phyloP scores from a whole-genome alignment of 305 asterid species.

The Fraxinus sp. region DNA sequence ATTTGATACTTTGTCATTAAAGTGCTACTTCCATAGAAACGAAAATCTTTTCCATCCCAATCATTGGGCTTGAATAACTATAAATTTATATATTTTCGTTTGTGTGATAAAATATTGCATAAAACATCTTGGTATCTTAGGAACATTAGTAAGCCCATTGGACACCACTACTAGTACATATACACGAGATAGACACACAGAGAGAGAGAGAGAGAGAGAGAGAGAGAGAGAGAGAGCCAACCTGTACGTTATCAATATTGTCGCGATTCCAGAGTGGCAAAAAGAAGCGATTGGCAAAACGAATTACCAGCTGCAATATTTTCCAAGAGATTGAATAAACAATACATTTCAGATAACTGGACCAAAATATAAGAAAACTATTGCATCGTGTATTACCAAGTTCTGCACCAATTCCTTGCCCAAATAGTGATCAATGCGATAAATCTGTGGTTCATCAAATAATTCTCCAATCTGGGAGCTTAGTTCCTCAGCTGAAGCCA shows the following conservation, averaged over 20 bases:
- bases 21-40: neutral
- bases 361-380: neutral
- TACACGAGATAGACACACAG: neutral
- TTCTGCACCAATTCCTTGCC: conserved; percentile 99
- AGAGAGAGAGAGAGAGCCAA: neutral
- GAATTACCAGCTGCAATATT: conserved; percentile 50
- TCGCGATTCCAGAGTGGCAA: conserved; percentile 62
- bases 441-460: conserved; percentile 86
- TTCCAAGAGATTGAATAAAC: neutral
- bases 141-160: neutral
- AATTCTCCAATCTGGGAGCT: conserved; percentile 91
- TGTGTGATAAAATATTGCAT: neutral
- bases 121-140: neutral
- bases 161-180: neutral
- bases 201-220: neutral
- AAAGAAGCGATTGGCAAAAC: conserved; percentile 57
- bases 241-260: conserved; percentile 57
- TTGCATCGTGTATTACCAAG: conserved; percentile 52
- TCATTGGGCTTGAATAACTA: neutral
- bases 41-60: neutral
- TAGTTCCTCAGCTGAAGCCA: conserved; percentile 88
- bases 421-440: conserved; percentile 93
- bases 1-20: neutral
- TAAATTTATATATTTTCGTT: neutral
- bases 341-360: neutral